phyloP scores from a whole-genome alignment of 345 rosid genomes.

The Geranium rotundifolium region DNA sequence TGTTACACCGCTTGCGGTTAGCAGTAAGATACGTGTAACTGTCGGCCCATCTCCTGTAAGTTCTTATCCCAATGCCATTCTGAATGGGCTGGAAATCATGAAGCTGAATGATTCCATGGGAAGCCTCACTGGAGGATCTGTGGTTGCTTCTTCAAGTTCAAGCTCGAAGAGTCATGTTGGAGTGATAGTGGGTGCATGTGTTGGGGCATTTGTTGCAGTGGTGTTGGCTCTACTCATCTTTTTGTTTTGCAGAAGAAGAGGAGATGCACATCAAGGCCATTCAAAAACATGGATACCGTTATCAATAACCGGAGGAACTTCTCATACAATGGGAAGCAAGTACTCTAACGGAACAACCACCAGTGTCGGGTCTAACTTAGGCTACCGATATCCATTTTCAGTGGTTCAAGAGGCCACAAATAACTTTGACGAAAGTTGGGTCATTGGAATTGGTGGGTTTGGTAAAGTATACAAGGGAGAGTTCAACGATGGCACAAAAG shows the following conservation, averaged over 20 bases:
- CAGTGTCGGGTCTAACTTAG: slow-evolving; percentile 30
- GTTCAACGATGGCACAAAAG: slow-evolving; percentile 43
- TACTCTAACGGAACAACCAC: slow-evolving; percentile 45
- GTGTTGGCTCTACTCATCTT: slow-evolving; percentile 31
- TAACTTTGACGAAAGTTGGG: slow-evolving; percentile 57
- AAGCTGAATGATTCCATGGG: slow-evolving; percentile 48
- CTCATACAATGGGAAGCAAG: slow-evolving; percentile 40
- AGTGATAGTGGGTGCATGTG: slow-evolving; percentile 28
- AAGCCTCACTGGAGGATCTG: slow-evolving; percentile 27
- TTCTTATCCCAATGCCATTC: slow-evolving; percentile 37
- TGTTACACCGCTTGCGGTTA: slow-evolving; percentile 23
- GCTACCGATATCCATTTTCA: slow-evolving; percentile 41
- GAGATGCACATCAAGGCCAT: slow-evolving; percentile 21
- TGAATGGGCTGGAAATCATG: slow-evolving; percentile 77
- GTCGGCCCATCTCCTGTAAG: slow-evolving; percentile 29
- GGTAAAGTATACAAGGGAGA: slow-evolving; percentile 71
- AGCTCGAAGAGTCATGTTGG: slow-evolving; percentile 31
- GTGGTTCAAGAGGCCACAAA: slow-evolving; percentile 61
- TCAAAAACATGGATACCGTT: slow-evolving; percentile 67
- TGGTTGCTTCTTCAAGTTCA: slow-evolving; percentile 10
- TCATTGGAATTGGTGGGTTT: slow-evolving; percentile 68
- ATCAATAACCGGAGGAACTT: slow-evolving; percentile 29
- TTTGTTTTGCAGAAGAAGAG: slow-evolving; percentile 23
- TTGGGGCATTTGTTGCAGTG: slow-evolving; percentile 25
- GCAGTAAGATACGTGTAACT: slow-evolving; percentile 42